Evolutionary conservation across 805 yeast species (phyloP).

Genomic region (Candida succiphila): DNA sequence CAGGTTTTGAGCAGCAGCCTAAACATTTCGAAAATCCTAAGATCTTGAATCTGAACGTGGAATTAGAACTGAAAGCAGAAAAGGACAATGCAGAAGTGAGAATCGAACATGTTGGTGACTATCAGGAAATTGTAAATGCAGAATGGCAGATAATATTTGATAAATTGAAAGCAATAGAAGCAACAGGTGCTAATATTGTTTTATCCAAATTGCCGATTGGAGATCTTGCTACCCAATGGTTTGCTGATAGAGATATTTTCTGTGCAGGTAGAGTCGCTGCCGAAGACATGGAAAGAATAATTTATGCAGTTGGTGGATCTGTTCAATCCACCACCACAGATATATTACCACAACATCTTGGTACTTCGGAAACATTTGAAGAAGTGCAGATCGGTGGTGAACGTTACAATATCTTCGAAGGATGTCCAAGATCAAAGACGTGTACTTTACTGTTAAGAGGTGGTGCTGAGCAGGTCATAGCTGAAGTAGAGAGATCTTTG

Average conservation of each 20-base stretch:
- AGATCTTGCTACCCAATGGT: conserved; percentile 96
- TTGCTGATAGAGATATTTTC: conserved; percentile 91
- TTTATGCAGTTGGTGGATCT: conserved; percentile 88
- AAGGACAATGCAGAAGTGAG: conserved; percentile 98
- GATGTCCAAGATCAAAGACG: conserved; percentile 87
- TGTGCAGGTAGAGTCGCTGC: conserved; percentile 92
- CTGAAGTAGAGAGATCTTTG: conserved; percentile 94
- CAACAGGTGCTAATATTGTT: conserved; percentile 86
- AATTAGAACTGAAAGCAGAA: conserved; percentile 94
- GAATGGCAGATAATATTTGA: conserved; percentile 92
- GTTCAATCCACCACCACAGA: conserved; percentile 73
- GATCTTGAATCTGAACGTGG: conserved; percentile 79
- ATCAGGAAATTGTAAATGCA: conserved; percentile 97
- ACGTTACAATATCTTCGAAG: conserved; percentile 86
- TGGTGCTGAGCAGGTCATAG: conserved; percentile 97
- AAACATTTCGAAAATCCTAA: conserved; percentile 73
- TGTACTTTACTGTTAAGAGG: conserved; percentile 93
- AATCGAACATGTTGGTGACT: conserved; percentile 85
- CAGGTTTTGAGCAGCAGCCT: conserved; percentile 99
- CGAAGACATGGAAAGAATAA: conserved; percentile 89
- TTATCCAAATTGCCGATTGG: conserved; percentile 95
- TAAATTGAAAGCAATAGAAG: conserved; percentile 74
- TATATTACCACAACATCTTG: conserved; percentile 61
- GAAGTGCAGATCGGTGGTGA: conserved; percentile 95
- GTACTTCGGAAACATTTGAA: conserved; percentile 78